A percentile compares a stretch with the other conserved stretches of the same genome.
phyloP scores from a whole-genome alignment of 2,329 filamentous ascomycete genomes.

The Coleophoma crateriformis region DNA sequence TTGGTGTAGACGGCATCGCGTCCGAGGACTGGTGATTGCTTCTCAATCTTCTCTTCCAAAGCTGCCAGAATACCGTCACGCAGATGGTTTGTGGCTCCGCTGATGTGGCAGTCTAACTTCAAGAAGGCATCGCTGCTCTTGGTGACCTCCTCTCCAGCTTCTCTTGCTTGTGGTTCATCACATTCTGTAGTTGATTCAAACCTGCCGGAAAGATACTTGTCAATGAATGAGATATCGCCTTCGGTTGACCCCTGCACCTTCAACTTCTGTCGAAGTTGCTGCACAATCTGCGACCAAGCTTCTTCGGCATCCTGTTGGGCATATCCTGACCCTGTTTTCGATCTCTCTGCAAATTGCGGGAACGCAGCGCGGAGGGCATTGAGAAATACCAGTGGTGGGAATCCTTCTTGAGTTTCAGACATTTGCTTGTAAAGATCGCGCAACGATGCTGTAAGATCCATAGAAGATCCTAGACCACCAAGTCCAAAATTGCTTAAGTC shows the following conservation, averaged over 20 bases:
- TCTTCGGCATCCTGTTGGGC: slow-evolving; percentile 99
- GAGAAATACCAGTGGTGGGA: slow-evolving; percentile 78
- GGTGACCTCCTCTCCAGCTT: slow-evolving; percentile 66
- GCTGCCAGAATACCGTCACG: slow-evolving; percentile 80
- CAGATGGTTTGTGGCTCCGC: slow-evolving; percentile 79
- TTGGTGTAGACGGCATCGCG: slow-evolving; percentile 85
- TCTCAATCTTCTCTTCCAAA: slow-evolving; percentile 85
- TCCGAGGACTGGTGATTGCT: slow-evolving; percentile 71
- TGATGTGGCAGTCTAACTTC: slow-evolving; percentile 96
- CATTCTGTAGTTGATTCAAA: slow-evolving; percentile 77
- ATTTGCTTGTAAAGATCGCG: slow-evolving; percentile 84
- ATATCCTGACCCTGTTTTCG: slow-evolving; percentile 75
- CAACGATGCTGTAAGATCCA: slow-evolving; percentile 72
- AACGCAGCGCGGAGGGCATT: slow-evolving; percentile 72
- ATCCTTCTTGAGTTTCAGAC: slow-evolving; percentile 82
- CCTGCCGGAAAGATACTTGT: slow-evolving; percentile 82
- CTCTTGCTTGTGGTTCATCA: slow-evolving; percentile 73
- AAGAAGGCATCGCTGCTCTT: slow-evolving; percentile 70
- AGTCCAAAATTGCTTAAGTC: slow-evolving; percentile 43
- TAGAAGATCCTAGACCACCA: slow-evolving; percentile 35
- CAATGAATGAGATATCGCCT: slow-evolving; percentile 66
- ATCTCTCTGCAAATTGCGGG: slow-evolving; percentile 88
- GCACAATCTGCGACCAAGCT: slow-evolving; percentile 93
- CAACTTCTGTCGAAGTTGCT: slow-evolving; percentile 74
- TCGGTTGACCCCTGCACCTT: slow-evolving; percentile 49